These are phyloP conservation scores for Lunasporangiospora selenospora DNA, from an alignment of 192 early-diverging fungal genomes.

Conservation along the genomic window DNA sequence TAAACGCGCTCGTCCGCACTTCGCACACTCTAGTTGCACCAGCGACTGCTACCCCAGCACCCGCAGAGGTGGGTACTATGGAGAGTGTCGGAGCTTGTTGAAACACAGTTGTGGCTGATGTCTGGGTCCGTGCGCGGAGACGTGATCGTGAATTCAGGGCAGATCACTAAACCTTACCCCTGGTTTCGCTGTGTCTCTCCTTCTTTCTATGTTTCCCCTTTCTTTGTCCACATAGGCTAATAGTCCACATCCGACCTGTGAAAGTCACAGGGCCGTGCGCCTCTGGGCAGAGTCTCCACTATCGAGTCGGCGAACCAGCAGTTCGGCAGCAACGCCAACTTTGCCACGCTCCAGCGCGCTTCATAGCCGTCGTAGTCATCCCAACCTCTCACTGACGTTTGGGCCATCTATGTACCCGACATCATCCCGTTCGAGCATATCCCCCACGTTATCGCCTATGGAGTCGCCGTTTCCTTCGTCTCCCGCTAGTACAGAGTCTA, in stretches of 20 bases:
- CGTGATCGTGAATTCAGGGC: no score
- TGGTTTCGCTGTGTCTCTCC: constrained; percentile 7
- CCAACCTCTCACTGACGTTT: background rate
- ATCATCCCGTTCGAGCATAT: background rate
- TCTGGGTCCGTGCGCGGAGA: no score
- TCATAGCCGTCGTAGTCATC: background rate
- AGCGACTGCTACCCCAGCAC: background rate
- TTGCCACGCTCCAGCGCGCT: background rate
- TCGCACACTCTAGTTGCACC: background rate
- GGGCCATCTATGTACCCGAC: background rate
- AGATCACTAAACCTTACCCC: constrained; percentile 1
- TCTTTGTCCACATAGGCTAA: no score
- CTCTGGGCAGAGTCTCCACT: background rate
- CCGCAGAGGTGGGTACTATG: no score
- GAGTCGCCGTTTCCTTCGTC: no score
- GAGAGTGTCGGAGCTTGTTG: no score
- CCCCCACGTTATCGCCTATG: background rate
- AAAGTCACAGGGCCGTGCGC: no score
- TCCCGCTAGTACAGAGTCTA: background rate
- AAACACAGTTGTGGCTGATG: no score
- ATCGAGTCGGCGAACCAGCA: background rate
- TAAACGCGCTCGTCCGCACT: background rate
- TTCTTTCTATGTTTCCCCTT: background rate
- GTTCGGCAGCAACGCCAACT: background rate
- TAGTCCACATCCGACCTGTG: no score